Conservation (phyloP, 1,284 basidiomycete species). For the Mycena citricolor region DNA sequence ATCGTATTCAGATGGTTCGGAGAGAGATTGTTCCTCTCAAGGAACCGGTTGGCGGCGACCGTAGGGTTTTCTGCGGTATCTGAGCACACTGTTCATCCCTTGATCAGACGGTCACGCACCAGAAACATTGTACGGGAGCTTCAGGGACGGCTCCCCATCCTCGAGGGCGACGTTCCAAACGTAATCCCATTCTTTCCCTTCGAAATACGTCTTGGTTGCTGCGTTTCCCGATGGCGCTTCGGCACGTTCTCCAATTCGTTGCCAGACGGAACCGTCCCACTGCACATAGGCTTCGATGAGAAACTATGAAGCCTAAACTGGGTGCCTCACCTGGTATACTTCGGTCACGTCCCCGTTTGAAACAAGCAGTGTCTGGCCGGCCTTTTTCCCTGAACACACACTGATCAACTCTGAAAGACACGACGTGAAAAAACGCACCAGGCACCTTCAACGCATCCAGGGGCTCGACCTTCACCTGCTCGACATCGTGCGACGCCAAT, state of each 20-base stretch:
- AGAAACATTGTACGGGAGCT: conserved; percentile 89
- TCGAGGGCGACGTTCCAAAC: conserved; percentile 98
- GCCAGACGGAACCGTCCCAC: conserved; percentile 72
- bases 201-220: conserved; percentile 77
- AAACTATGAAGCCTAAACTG: background rate
- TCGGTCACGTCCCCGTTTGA: conserved; percentile 78
- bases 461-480: conserved; percentile 91
- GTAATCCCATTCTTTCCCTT: conserved; percentile 96
- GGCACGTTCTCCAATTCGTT: conserved; percentile 93
- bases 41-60: conserved; percentile 86
- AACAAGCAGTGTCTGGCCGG: conserved; percentile 92
- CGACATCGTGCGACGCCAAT: conserved; percentile 49
- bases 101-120: conserved; percentile 49
- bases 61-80: conserved; percentile 82
- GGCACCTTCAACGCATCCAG: conserved; percentile 74
- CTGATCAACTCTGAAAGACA: conserved; percentile 17
- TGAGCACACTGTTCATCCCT: conserved; percentile 3
- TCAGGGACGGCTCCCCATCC: conserved; percentile 90
- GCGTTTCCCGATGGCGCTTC: conserved; percentile 79
- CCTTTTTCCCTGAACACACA: conserved; percentile 68
- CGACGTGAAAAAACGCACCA: conserved; percentile 46
- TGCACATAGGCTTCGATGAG: conserved; percentile 24
- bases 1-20: conserved; percentile 87
- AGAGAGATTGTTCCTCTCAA: conserved; percentile 84
- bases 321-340: conserved; percentile 72